These are phyloP conservation scores for Pleurotus ostreatus DNA, from an alignment of 768 basidiomycete genomes.

Conservation along the genomic window DNA sequence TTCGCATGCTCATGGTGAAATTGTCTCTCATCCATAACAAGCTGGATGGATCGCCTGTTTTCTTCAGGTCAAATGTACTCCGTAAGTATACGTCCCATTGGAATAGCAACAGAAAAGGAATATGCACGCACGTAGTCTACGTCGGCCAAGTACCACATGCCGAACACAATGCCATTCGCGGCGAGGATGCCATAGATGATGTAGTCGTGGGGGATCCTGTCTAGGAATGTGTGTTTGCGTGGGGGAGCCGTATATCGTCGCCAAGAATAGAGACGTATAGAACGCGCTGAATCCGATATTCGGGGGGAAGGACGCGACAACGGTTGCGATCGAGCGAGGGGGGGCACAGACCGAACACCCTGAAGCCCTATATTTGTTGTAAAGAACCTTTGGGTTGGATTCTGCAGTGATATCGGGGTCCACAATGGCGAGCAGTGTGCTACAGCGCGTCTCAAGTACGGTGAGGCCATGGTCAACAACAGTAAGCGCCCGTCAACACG, in stretches of 20 bases:
- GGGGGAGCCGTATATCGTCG: conserved; percentile 5
- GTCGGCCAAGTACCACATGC: conserved; percentile 48
- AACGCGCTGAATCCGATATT: background rate
- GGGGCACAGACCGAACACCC: background rate
- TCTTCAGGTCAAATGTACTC: conserved; percentile 21
- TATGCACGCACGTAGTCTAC: conserved; percentile 28
- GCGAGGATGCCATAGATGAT: conserved; percentile 65
- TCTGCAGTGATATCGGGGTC: too few species aligned
- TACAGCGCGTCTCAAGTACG: too few species aligned
- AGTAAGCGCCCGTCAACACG: too few species aligned
- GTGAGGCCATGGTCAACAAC: too few species aligned
- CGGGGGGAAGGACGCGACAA: background rate
- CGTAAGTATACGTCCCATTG: background rate
- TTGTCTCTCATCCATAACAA: conserved; percentile 53
- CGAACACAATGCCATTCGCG: conserved; percentile 59
- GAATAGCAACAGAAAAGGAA: background rate
- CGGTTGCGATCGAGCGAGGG: background rate
- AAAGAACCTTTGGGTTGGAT: too few species aligned
- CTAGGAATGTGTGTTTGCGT: conserved; percentile 19
- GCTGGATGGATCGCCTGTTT: conserved; percentile 34
- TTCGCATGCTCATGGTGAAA: conserved; percentile 59
- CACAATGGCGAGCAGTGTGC: too few species aligned
- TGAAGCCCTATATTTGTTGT: too few species aligned
- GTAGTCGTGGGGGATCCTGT: conserved; percentile 47
- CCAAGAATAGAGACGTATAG: background rate